These are phyloP conservation scores for Litsea cubeba DNA, from an alignment of 164 flowering plant species.

Conservation along the genomic window DNA sequence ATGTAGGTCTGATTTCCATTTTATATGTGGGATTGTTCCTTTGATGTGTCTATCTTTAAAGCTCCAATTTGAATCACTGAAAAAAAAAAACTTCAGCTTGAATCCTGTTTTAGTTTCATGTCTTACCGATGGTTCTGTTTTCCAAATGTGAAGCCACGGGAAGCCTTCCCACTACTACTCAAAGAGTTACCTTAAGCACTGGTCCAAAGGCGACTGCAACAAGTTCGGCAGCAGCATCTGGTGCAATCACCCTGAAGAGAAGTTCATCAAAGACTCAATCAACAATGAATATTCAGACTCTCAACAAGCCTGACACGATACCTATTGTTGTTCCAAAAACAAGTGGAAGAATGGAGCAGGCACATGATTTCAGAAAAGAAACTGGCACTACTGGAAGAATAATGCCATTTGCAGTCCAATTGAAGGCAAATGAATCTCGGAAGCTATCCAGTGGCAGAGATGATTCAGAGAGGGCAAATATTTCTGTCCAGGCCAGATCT, in stretches of 20 bases:
- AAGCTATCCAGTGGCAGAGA: constrained; percentile 47
- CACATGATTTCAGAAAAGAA: constrained; percentile 66
- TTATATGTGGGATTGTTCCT: background rate
- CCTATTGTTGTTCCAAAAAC: constrained; percentile 55
- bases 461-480: constrained; percentile 39
- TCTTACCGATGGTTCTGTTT: constrained; percentile 7
- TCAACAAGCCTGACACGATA: constrained; percentile 56
- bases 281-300: constrained; percentile 32
- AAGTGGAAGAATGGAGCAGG: constrained; percentile 10
- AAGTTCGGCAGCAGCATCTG: constrained; percentile 35
- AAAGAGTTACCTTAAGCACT: constrained; percentile 40
- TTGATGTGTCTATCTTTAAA: background rate
- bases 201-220: constrained; percentile 36
- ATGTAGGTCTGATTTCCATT: constrained; percentile 36
- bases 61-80: background rate
- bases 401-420: constrained; percentile 42
- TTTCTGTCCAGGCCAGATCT: constrained; percentile 33
- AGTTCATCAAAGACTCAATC: constrained; percentile 44
- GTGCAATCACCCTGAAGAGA: constrained; percentile 43
- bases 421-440: constrained; percentile 48
- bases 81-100: no score
- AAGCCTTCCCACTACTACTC: constrained; percentile 74
- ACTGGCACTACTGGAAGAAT: constrained; percentile 40
- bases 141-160: constrained; percentile 51
- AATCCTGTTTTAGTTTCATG: background rate